Evolutionary conservation across 2,329 filamentous ascomycete species (phyloP), one percentile per base, ranked within the genome.

Genomic region (Fusarium sulawesiense): DNA sequence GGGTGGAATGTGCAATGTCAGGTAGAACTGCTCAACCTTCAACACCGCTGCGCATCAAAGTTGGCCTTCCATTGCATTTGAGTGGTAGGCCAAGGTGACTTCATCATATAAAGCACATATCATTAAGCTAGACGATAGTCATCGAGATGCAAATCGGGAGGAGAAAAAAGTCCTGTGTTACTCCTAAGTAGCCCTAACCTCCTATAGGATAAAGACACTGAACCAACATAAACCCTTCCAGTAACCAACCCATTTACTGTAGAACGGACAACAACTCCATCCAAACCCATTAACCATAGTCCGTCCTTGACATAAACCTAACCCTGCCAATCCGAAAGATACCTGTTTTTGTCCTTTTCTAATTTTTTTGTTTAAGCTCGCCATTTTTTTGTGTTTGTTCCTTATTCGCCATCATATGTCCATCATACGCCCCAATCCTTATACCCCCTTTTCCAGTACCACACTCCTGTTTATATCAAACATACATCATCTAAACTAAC

Each of bases 261-360:
- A 23, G 63, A 37, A 60, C 55, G 47, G 37, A 54, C 64, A 66
- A 67, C 63, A 66, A 67, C 63, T 67, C 64, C 64, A 29, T 37
- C 40, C 42, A 51, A 56, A 30, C 51, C 49, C 41, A 60, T 61
- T 42, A 60, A 62, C 37, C 66, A 40, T 62, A 14, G 18, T 51
- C 60, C 10, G 4, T 53, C 49, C 34, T 29, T 53, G 41, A 53
- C 18, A 42, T 56, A 48, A 21, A 56, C 37, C 13, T 20, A 32
- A 57, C 25, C n/a, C 59, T 23, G 23, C 32, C 47, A 12, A 30
- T 25, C 47, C 29, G 8, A 49, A 37, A 41, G 18, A 40, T 49
- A 13, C 18, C n/a, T 64, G 13, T 58, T 64, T 46, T 46, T 56
- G 13, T 47, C 20, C 18, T 65, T 54, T 64, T 32, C 44, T 57